phyloP scores from a whole-genome alignment of 2,329 filamentous ascomycete species.

The Microdochium trichocladiopsis region DNA sequence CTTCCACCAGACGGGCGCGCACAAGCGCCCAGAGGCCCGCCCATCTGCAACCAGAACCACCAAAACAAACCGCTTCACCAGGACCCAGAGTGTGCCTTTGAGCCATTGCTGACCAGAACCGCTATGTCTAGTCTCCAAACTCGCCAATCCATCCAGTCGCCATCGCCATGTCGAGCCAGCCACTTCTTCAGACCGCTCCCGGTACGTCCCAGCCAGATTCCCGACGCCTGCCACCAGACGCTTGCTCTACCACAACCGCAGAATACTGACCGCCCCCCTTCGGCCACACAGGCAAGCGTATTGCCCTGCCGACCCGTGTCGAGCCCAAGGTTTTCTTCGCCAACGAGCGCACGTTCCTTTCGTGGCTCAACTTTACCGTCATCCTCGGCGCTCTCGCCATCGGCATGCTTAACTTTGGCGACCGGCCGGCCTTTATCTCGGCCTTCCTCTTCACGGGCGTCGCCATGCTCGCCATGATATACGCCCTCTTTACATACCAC shows the following conservation, averaged over 20 bases:
- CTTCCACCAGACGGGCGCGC: too few relatives aligned
- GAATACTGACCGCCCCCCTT: not conserved
- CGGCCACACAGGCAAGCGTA: constrained; percentile 78
- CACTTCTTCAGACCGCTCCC: constrained; percentile 87
- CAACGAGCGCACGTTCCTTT: constrained; percentile 98
- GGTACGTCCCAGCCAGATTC: constrained; percentile 49
- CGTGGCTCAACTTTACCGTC: constrained; percentile 99
- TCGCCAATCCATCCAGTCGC: not conserved
- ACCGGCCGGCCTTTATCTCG: constrained; percentile 87
- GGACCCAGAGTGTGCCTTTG: too few relatives aligned
- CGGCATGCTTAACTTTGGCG: constrained; percentile 96
- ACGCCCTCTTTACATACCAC: constrained; percentile 91
- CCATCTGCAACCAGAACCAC: too few relatives aligned
- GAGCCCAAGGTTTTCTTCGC: constrained; percentile 99
- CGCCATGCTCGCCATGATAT: constrained; percentile 91
- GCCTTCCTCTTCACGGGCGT: constrained; percentile 91
- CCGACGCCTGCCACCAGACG: constrained; percentile 1
- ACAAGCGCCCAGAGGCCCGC: too few relatives aligned
- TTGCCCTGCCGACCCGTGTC: constrained; percentile 93
- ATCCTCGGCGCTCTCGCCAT: constrained; percentile 95
- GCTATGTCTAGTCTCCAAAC: not conserved
- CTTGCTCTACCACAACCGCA: constrained; percentile 2
- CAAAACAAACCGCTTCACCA: too few relatives aligned
- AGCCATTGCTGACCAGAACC: not conserved
- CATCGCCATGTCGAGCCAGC: constrained; percentile 81